Conservation (phyloP, 768 basidiomycete species). For the Tylopilus vinaceipallidus region DNA sequence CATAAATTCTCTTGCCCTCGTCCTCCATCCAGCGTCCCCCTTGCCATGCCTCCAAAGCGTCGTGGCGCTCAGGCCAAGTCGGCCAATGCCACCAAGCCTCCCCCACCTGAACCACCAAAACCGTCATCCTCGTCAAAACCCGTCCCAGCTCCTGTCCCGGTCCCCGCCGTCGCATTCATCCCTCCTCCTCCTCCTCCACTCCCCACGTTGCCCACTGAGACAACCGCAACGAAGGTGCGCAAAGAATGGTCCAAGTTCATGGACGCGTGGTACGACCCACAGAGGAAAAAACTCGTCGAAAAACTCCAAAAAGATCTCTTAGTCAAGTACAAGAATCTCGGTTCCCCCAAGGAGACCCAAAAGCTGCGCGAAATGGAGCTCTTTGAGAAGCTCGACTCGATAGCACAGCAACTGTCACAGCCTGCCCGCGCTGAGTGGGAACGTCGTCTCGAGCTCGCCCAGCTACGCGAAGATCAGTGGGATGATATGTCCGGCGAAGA, state of each 20-base stretch:
- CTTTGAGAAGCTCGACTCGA: constrained; percentile 21
- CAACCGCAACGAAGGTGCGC: constrained; percentile 25
- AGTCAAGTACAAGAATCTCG: constrained; percentile 31
- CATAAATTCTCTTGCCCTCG: constrained; percentile 8
- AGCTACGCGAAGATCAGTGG: constrained; percentile 32
- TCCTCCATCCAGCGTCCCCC: not conserved
- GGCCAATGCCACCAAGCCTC: constrained; percentile 11
- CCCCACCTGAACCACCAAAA: constrained; percentile 16
- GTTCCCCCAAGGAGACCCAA: constrained; percentile 25
- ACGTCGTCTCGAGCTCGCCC: constrained; percentile 29
- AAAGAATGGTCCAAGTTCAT: constrained; percentile 32
- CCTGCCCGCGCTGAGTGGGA: constrained; percentile 35
- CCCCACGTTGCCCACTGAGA: constrained; percentile 19
- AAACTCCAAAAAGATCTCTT: constrained; percentile 32
- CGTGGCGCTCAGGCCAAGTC: constrained; percentile 18
- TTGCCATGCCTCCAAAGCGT: constrained; percentile 33
- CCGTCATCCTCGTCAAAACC: constrained; percentile 10
- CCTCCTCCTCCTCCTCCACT: constrained; percentile 13
- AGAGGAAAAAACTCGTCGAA: constrained; percentile 28
- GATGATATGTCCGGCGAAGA: constrained; percentile 31
- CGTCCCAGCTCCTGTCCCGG: constrained; percentile 1
- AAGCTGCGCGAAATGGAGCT: constrained; percentile 30
- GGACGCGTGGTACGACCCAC: constrained; percentile 31
- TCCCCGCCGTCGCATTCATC: constrained; percentile 1
- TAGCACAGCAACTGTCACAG: constrained; percentile 25